phyloP scores from a whole-genome alignment of 176 grass and related monocot species.

The Oryza rufipogon region DNA sequence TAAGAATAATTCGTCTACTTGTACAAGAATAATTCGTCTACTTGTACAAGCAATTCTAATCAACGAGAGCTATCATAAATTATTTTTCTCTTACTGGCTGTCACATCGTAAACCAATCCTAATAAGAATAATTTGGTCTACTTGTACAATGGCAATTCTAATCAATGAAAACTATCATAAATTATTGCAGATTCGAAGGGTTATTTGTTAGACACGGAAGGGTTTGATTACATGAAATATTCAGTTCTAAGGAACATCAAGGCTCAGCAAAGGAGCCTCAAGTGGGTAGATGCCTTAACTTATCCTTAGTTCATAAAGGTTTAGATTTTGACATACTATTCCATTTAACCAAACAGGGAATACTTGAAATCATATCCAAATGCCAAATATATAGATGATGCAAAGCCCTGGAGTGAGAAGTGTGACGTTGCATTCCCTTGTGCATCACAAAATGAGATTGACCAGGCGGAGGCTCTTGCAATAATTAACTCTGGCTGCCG shows the following conservation, averaged over 20 bases:
- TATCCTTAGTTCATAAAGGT: slow-evolving; percentile 36
- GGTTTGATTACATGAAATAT: slow-evolving; percentile 96
- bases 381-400: slow-evolving; percentile 85
- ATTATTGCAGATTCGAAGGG: slow-evolving; percentile 87
- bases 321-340: slow-evolving; percentile 44
- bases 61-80: slow-evolving; percentile 6
- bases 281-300: slow-evolving; percentile 58
- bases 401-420: slow-evolving; percentile 83
- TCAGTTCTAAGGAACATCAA: slow-evolving; percentile 87
- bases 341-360: slow-evolving; percentile 68
- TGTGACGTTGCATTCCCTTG: slow-evolving; percentile 97
- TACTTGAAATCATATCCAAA: slow-evolving; percentile 90
- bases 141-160: slow-evolving; percentile 12
- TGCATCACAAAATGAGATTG: slow-evolving; percentile 96
- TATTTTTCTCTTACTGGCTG: slow-evolving; percentile 14
- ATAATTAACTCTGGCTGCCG: slow-evolving; percentile 84
- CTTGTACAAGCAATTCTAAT: slow-evolving; percentile 15
- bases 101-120: slow-evolving; percentile 3
- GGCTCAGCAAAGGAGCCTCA: slow-evolving; percentile 88
- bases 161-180: slow-evolving; percentile 14
- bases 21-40: background rate
- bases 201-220: slow-evolving; percentile 89
- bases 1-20: background rate
- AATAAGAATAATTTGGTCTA: background rate
- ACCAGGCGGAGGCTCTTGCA: slow-evolving; percentile 75